Conservation (phyloP, 169 alveolate species). For the Plasmodium gallinaceum region DNA sequence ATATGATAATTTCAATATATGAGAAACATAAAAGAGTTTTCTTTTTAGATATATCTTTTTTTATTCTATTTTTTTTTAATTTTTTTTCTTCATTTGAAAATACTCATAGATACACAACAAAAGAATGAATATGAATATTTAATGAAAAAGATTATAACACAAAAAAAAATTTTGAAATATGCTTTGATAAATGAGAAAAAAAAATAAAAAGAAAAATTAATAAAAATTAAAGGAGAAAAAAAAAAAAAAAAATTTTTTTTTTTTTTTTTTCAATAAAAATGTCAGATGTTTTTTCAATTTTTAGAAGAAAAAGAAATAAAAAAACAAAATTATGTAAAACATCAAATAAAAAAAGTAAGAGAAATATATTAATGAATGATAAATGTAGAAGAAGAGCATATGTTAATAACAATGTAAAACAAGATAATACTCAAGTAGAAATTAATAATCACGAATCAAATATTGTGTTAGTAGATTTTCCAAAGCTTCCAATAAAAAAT, state of each 20-base stretch:
- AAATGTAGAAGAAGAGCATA: slow-evolving; percentile 68
- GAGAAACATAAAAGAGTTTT: too few species aligned
- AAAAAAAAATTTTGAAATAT: not conserved
- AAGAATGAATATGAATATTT: too few species aligned
- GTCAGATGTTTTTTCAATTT: slow-evolving; percentile 77
- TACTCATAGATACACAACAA: too few species aligned
- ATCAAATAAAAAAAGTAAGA: slow-evolving; percentile 18
- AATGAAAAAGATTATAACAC: too few species aligned
- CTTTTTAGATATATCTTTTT: too few species aligned
- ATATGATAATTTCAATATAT: too few species aligned
- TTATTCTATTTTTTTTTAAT: too few species aligned
- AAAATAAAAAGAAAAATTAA: not conserved
- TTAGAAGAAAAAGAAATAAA: slow-evolving; percentile 48
- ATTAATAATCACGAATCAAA: slow-evolving; percentile 17
- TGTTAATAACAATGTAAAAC: not conserved
- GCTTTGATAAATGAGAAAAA: slow-evolving; percentile 5
- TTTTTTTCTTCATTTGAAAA: too few species aligned
- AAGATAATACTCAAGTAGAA: not conserved
- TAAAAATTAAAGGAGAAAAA: not conserved
- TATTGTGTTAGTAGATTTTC: slow-evolving; percentile 46
- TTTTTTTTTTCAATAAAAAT: slow-evolving; percentile 27
- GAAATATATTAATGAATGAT: slow-evolving; percentile 48
- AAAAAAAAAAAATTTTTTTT: not conserved
- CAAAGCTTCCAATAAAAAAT: slow-evolving; percentile 51
- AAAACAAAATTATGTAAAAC: slow-evolving; percentile 43